Base-by-base conservation (phyloP, 225 moss, liverwort and hornwort genomes). In the Polytrichum commune region DNA sequence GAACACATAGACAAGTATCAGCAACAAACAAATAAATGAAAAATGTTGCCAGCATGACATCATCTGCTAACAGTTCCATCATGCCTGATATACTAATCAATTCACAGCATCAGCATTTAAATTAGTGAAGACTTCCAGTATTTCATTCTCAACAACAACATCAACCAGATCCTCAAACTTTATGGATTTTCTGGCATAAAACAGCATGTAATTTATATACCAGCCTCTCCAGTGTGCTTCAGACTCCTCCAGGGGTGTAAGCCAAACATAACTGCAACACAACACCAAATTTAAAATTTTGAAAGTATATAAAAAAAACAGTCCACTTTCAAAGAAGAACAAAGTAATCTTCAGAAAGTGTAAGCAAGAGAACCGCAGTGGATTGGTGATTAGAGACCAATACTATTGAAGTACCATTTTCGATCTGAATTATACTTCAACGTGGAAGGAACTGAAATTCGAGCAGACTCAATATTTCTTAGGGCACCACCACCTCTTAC, bases 171-270 rank as follows among this genome's bases (percentile, higher is more conserved):
- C 46, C 32, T 8, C 7, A 32, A 32, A 32, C 8, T 32, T 32
- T 7, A 46, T 46, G 3, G 13, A 38, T 38, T 38, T 46, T 46
- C 46, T 46, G 16, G 46, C 13, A 4, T 46, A 7, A 16, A 46
- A 46, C 13, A 3, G 16, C 16, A 46, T 46, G 7, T 46, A 16
- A 46, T 4, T 16, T 64, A 73, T 64, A 73, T 95, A 98, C 98
- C 98, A 98, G 87, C 98, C 98, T 90, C 87, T 87, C 98, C 98
- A 98, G 65, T 93, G 82, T 69, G 87, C 76, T 83, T 95, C 95
- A 73, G 95, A 93, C 33, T 89, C 80, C 70, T 95, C 88, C 70
- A 98, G 81, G 65, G 90, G 83, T 38, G 98, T 98, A 25, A 82
- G 93, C 98, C 98, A 98, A 8, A 98, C 89, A 77, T 87, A 93